Evolutionary conservation across 2,329 filamentous ascomycete genomes (phyloP), one percentile per base, ranked within the genome.

Genomic region (Exserohilum turcica): DNA sequence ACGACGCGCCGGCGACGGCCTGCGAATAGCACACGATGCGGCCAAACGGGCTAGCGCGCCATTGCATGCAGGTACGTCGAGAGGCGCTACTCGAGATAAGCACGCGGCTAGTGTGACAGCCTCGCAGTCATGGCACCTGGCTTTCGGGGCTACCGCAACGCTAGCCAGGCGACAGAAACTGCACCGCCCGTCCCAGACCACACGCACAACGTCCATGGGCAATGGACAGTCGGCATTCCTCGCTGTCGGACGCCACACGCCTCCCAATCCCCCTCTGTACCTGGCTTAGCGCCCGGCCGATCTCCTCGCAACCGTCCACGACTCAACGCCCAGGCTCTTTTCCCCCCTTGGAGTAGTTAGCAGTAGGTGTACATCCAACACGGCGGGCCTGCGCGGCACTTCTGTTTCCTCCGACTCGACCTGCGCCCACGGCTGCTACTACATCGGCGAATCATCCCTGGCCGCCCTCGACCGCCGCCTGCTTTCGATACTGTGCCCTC

Each of bases 251-350:
- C 49, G 43, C 49, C 43, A 52, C 49, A 29, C 31, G 29, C 40
- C 32, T 36, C 48, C 37, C 18, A 28, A 35, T 24, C 24, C 31
- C 40, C 29, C 46, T 44, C 50, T 40, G 21, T 44, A n/a, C 16
- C 40, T 40, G 18, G 21, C 18, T 47, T 52, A 56, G 53, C 39
- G 53, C 48, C 53, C 53, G 53, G 53, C 29, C 53, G 53, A 56
- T 52, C 48, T 35, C 42, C 29, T 43, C 24, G 16, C 16, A 36
- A 35, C 21, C 24, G 27, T 43, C 28, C 36, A 43, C 48, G 43
- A 52, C 16, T 38, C 39, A 21, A 33, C 21, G 35, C 31, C 33
- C 16, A 5, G 10, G 27, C 21, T 52, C 29, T 24, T 28, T 24
- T 21, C 7, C 15, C 29, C 46, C 35, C 36, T 38, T 18, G 12